phyloP scores from a whole-genome alignment of 345 rosid genomes.

The Pugionium dolabratum region DNA sequence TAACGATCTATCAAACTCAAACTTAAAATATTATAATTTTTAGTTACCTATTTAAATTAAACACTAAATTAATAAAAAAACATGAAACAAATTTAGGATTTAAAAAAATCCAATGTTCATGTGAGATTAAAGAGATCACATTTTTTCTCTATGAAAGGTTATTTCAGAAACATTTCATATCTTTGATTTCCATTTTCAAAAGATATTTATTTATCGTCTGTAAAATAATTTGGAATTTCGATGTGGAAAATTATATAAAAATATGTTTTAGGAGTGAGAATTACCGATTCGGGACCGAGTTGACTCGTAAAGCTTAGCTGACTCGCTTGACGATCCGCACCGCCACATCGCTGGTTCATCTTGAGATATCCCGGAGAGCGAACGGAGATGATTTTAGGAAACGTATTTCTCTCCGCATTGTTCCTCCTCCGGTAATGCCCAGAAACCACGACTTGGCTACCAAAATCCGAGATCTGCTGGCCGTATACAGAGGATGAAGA shows the following conservation, averaged over 20 bases:
- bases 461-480: constrained; percentile 41
- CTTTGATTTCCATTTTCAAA: too few relatives aligned
- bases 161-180: too few relatives aligned
- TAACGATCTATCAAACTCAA: too few relatives aligned
- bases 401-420: constrained; percentile 44
- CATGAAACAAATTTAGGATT: too few relatives aligned
- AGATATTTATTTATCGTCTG: too few relatives aligned
- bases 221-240: too few relatives aligned
- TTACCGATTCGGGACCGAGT: constrained; percentile 44
- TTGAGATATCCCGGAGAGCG: constrained; percentile 57
- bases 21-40: too few relatives aligned
- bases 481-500: constrained; percentile 46
- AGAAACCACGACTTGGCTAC: constrained; percentile 14
- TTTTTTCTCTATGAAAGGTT: too few relatives aligned
- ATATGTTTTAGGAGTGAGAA: neutral
- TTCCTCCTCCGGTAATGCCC: constrained; percentile 36
- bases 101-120: too few relatives aligned
- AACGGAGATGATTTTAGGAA: constrained; percentile 80
- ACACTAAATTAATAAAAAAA: neutral
- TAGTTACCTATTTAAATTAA: too few relatives aligned
- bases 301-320: constrained; percentile 26
- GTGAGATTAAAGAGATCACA: too few relatives aligned
- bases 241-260: neutral
- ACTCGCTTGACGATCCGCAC: constrained; percentile 40
- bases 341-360: constrained; percentile 38